These are phyloP conservation scores for Chytridium lagenaria DNA, from an alignment of 371 early-diverging fungal species.

Conservation along the genomic window DNA sequence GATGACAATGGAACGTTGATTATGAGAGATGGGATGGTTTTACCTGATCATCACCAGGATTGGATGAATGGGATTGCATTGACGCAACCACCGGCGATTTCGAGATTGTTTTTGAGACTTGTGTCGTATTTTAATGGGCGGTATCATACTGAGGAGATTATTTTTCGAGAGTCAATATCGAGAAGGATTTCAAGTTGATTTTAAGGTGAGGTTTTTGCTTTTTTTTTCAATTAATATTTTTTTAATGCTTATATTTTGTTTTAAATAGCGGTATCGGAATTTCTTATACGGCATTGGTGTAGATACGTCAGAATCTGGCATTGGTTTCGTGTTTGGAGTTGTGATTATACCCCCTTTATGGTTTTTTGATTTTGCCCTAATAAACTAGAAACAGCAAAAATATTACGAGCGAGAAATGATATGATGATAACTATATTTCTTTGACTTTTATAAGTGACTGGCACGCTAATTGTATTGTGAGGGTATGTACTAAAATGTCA, in stretches of 20 bases:
- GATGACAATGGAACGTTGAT: neutral
- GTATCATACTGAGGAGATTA: constrained; percentile 82
- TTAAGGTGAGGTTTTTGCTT: too few species aligned
- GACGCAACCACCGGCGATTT: constrained; percentile 49
- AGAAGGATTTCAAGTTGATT: constrained; percentile 43
- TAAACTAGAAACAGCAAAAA: too few species aligned
- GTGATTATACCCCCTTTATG: too few species aligned
- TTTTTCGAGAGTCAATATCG: constrained; percentile 65
- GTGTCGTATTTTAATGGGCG: constrained; percentile 83
- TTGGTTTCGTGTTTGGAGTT: too few species aligned
- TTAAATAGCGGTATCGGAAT: constrained; percentile 17
- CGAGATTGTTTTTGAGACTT: constrained; percentile 63
- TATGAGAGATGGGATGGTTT: constrained; percentile 16
- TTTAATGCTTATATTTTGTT: too few species aligned
- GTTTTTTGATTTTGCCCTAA: too few species aligned
- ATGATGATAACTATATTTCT: too few species aligned
- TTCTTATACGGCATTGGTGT: constrained; percentile 10
- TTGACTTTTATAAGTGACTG: too few species aligned
- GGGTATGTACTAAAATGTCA: too few species aligned
- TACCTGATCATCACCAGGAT: constrained; percentile 53
- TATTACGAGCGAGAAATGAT: too few species aligned
- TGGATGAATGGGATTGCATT: constrained; percentile 57
- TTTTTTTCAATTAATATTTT: neutral
- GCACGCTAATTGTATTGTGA: too few species aligned
- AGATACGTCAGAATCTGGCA: neutral